Evolutionary conservation across 257 asterid genomes (phyloP), one percentile per base, ranked within the genome.

Genomic region (Parsonsia alboflavescens): DNA sequence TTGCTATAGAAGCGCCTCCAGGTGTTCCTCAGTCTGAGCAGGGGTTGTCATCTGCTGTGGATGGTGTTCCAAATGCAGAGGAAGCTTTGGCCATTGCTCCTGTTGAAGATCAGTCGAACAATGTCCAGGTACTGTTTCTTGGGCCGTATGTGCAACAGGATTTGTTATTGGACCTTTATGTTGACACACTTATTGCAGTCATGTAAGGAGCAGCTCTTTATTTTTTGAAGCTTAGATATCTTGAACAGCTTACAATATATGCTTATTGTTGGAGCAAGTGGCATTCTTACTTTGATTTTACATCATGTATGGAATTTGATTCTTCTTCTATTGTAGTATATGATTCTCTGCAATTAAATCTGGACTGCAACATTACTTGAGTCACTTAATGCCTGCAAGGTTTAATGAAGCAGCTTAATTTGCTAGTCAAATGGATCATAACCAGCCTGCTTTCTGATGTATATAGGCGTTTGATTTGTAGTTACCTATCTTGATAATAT

Each of bases 21-120:
- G 85, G 70, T 72, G 78, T 82, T 74, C 72, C 79, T 58, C 90
- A 84, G 81, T 63, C 93, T 77, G 87, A 83, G 84, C 86, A 82
- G 19, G 82, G 77, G 62, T 58, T 74, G 58, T 80, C 79, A 63
- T 77, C 93, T 83, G 88, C 85, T 50, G 75, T 75, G 77, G 84
- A 84, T 64, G 80, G 80, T 75, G 83, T 76, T 74, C 72, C 83
- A 22, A 75, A 63, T 79, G 76, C 80, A 39, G 98, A 71, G 56
- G 82, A 89, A 48, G 91, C 92, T 10, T 88, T 93, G 75, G 98
- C 97, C 82, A 79, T 93, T 84, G 92, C 92, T 76, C 87, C 92
- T 74, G 87, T 87, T 77, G 95, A 85, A 80, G 93, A 86, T 62
- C 96, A 87, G 89, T 61, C 79, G 42, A 86, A 81, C 78, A 77